Evolutionary conservation across 2,329 filamentous ascomycete genomes (phyloP), one percentile per base, ranked within the genome.

Genomic region (Verticillium alfalfae): DNA sequence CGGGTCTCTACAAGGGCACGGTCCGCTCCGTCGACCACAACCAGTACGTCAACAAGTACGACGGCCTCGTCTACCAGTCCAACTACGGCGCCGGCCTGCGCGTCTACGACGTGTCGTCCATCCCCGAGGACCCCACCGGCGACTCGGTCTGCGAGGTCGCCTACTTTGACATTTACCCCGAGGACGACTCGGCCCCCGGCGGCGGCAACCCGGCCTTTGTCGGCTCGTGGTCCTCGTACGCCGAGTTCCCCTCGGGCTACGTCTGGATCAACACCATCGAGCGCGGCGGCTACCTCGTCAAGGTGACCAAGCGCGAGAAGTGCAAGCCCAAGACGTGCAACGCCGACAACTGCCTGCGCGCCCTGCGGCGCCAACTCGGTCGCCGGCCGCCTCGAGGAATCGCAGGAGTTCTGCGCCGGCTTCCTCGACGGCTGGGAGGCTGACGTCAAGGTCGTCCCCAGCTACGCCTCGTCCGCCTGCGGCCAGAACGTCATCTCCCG

Each of bases 131-230:
- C 45, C 70, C 70, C 1, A 76, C 73, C 2, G 79, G 79, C 13
- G 70, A 68, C 12, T 66, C 67, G 2, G 73, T 81, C 63, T 72
- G 73, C 65, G 74, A 80, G 66, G 73, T 76, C 7, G 79, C 71
- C 0, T 80, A 72, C 70, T 81, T 81, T 66, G 79, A 81, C 63
- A 73, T 75, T 56, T 74, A 79, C 64, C 79, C 79, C 9, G 78
- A 81, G 66, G 78, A 81, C 69, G 78, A 81, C 66, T 60, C 68
- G 52, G 64, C 70, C 38, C 70, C 74, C 1, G 68, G 72, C 4
- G 71, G 71, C 9, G 71, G 71, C 13, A 66, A 64, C 18, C 70
- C 78, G 37, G 69, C 67, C 1, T 77, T 77, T 59, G 70, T 69
- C 7, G 78, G 73, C 22, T 76, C 74, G 7, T 81, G 79, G 79